These are phyloP conservation scores for Boletus reticuloceps DNA, from an alignment of 768 basidiomycete species.

Conservation along the genomic window DNA sequence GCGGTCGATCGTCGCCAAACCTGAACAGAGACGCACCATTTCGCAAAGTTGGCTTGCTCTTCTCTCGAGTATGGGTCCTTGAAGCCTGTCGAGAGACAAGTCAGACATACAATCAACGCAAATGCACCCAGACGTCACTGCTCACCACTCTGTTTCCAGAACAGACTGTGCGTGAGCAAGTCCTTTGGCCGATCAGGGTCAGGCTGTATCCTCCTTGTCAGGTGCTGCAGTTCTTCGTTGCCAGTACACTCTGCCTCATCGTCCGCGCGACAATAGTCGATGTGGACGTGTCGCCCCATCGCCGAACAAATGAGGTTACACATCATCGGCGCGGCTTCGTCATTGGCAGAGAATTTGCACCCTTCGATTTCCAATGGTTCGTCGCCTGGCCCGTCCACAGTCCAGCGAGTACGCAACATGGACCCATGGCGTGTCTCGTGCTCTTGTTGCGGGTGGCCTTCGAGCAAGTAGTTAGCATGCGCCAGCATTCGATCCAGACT, in stretches of 20 bases:
- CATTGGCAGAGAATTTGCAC: constrained; percentile 21
- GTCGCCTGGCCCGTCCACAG: constrained; percentile 51
- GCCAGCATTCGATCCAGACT: too few relatives aligned
- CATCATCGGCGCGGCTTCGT: constrained; percentile 63
- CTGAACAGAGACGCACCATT: constrained; percentile 40
- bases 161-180: constrained; percentile 48
- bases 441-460: constrained; percentile 58
- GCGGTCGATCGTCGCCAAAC: neutral
- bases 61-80: constrained; percentile 64
- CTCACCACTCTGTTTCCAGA: constrained; percentile 61
- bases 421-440: constrained; percentile 65
- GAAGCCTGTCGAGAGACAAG: constrained; percentile 40
- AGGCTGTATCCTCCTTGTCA: constrained; percentile 42
- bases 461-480: neutral
- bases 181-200: constrained; percentile 50
- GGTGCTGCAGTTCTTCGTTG: constrained; percentile 46
- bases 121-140: constrained; percentile 28
- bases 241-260: constrained; percentile 35
- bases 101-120: constrained; percentile 43
- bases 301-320: constrained; percentile 57
- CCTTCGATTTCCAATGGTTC: constrained; percentile 42
- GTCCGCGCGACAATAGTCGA: constrained; percentile 52
- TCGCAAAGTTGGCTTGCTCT: constrained; percentile 50
- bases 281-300: constrained; percentile 57
- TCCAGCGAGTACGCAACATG: constrained; percentile 58